Conservation (phyloP, 1,284 basidiomycete genomes). For the Mycena citricolor region DNA sequence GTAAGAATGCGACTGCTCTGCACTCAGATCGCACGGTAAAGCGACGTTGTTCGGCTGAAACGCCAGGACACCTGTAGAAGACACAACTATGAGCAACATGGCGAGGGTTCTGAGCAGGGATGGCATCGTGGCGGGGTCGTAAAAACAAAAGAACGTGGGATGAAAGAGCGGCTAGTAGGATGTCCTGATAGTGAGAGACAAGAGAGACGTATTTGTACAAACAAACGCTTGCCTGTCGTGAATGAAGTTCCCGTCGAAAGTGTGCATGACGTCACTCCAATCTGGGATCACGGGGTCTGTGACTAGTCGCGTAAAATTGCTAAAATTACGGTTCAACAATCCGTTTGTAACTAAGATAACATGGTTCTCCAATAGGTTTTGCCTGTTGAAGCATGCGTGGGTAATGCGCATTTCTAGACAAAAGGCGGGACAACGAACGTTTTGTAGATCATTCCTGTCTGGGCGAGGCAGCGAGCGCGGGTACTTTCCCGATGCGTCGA, state of each 20-base stretch:
- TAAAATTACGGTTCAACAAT: background rate
- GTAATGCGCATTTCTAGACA: too few species aligned
- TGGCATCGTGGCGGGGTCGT: constrained; percentile 15
- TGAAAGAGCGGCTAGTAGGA: constrained; percentile 12
- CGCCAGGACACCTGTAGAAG: constrained; percentile 13
- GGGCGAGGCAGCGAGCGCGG: constrained; percentile 12
- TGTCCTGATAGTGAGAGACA: constrained; percentile 15
- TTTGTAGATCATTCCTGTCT: constrained; percentile 12
- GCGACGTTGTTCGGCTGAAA: constrained; percentile 9
- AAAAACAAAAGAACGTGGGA: constrained; percentile 14
- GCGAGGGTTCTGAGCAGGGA: constrained; percentile 11
- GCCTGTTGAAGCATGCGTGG: constrained; percentile 4
- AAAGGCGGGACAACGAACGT: background rate
- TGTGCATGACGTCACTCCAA: background rate
- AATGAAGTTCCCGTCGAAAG: background rate
- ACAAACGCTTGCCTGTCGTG: background rate
- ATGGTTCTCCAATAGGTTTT: constrained; percentile 10
- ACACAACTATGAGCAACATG: constrained; percentile 13
- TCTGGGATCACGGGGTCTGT: constrained; percentile 2
- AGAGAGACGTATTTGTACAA: too few species aligned
- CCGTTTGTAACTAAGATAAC: constrained; percentile 6
- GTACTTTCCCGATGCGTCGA: constrained; percentile 14
- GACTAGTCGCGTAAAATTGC: constrained; percentile 1
- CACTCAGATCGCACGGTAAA: constrained; percentile 6
- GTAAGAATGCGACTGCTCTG: too few species aligned